Conservation (phyloP, 164 flowering plant genomes). For the Piper betle region DNA sequence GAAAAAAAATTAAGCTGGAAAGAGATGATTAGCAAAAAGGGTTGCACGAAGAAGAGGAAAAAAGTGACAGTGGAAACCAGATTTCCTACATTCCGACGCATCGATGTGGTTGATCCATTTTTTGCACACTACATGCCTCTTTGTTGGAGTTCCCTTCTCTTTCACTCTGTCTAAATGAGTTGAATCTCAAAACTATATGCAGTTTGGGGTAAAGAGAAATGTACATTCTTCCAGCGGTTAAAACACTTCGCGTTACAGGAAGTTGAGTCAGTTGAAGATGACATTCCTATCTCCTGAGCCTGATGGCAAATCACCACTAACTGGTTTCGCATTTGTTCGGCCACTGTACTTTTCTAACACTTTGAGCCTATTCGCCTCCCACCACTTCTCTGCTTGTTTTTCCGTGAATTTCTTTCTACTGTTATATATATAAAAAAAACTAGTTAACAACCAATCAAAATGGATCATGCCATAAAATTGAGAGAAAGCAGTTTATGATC, state of each 20-base stretch:
- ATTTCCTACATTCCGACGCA: neutral
- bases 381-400: conserved; percentile 80
- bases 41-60: neutral
- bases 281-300: conserved; percentile 3
- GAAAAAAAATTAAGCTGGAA: neutral
- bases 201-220: neutral
- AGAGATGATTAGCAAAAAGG: neutral
- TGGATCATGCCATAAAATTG: neutral
- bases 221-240: neutral
- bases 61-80: neutral
- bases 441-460: neutral
- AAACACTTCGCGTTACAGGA: neutral
- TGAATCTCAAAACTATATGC: neutral
- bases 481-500: too few species aligned
- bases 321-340: conserved; percentile 8
- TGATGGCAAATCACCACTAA: conserved; percentile 2
- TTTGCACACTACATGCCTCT: neutral
- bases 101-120: neutral
- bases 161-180: neutral
- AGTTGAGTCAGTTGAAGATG: conserved; percentile 2
- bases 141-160: neutral
- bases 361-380: conserved; percentile 51
- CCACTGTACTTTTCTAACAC: conserved; percentile 49
- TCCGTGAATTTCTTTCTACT: conserved; percentile 72
- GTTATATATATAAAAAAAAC: conserved; percentile 2